Base-by-base conservation (phyloP, 2,329 filamentous ascomycete genomes). In the Arachnomyces sp. region DNA sequence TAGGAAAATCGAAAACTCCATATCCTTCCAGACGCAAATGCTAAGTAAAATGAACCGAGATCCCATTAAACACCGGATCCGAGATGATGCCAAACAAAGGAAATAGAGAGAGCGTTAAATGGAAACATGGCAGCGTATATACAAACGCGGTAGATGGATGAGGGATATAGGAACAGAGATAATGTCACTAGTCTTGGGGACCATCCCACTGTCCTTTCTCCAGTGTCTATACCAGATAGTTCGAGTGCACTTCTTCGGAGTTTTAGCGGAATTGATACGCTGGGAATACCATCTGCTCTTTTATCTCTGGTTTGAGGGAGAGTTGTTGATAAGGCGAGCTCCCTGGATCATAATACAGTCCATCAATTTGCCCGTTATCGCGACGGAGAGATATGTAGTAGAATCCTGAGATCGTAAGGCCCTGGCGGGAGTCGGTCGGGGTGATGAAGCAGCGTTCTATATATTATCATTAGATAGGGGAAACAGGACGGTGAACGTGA, bases 351-450 rank as follows among this genome's bases (percentile, higher is more conserved):
- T 70, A 71, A 36, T 72, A 72, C 32, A 72, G 50, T 7, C 68
- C 69, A 40, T 71, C 67, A 28, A 72, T 63, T 28, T 65, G 55
- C 13, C 69, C 69, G 17, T 61, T 63, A 31, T 63, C 60, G 28
- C 69, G 65, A 43, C 64, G 57, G 28, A 72, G 50, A 13, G 68
- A 68, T 31, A 72, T 65, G 44, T 72, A 72, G 44, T 72, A 72
- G 49, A 72, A 72, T 2, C 69, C 69, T 28, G 65, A 69, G 31
- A 72, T 72, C 2, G 68, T 72, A 15, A 72, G 62, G 12, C 67
- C 66, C 53, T 62, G 67, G 40, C 60, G 64, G 31, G 65, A 60
- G 44, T 69, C 62, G 35, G 63, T 66, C 2, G 66, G 66, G 1
- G 65, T 67, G 45, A 72, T 65, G 51, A 72, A 72, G 44, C 67